A percentile compares a stretch with the other conserved stretches of the same genome.
phyloP scores from a whole-genome alignment of 331 rosid species.

The Malus hybrid region DNA sequence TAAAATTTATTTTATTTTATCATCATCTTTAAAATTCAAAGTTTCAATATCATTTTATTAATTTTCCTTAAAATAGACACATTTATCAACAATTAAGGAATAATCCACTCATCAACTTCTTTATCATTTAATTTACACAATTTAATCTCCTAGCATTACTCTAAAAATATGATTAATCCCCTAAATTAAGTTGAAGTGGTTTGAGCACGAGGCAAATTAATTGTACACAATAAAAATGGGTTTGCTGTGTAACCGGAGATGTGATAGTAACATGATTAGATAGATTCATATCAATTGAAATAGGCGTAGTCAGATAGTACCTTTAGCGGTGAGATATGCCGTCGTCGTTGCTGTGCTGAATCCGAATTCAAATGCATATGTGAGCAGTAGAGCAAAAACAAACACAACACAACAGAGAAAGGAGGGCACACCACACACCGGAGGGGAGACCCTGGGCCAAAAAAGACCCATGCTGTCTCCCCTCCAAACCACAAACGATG shows the following conservation, averaged over 20 bases:
- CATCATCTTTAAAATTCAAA: too few relatives aligned
- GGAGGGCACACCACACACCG: constrained; percentile 33
- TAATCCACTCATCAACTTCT: too few relatives aligned
- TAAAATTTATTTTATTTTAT: too few relatives aligned
- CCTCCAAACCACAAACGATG: constrained; percentile 28
- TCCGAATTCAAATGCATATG: background rate
- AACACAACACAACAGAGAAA: background rate
- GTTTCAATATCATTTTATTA: too few relatives aligned
- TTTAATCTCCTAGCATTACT: too few relatives aligned
- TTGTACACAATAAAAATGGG: background rate
- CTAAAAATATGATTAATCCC: too few relatives aligned
- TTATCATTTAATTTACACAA: too few relatives aligned
- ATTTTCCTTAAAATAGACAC: too few relatives aligned
- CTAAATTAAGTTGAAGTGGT: too few relatives aligned
- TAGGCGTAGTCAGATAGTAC: background rate
- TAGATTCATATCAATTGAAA: background rate
- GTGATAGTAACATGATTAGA: background rate
- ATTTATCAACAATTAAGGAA: too few relatives aligned
- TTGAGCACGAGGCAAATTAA: too few relatives aligned
- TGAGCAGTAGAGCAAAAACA: background rate
- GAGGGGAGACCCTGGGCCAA: constrained; percentile 62
- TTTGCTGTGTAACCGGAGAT: background rate
- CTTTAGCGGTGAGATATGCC: background rate
- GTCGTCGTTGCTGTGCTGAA: background rate
- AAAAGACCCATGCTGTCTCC: constrained; percentile 58